Evolutionary conservation across 2,329 filamentous ascomycete species (phyloP).

Genomic region (Penicillium sp.): DNA sequence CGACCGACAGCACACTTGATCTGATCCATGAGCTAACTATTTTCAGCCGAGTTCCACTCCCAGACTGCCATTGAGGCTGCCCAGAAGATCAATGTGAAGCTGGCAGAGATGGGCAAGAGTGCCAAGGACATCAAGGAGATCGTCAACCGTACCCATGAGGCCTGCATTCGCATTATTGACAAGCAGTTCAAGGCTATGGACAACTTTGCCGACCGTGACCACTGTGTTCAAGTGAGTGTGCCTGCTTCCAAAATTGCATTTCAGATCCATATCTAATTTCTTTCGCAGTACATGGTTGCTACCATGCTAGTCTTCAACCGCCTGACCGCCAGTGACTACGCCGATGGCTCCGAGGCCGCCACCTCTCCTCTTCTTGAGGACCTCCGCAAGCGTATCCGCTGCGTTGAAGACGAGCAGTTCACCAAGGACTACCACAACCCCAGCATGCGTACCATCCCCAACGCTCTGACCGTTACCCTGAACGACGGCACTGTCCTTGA

Average conservation of each 20-base stretch:
- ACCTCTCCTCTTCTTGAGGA: constrained; percentile 86
- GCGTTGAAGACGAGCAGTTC: constrained; percentile 93
- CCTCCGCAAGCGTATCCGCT: constrained; percentile 89
- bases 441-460: constrained; percentile 89
- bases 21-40: neutral
- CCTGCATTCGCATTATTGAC: constrained; percentile 98
- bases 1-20: neutral
- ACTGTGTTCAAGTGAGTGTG: constrained; percentile 77
- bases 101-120: constrained; percentile 82
- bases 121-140: constrained; percentile 91
- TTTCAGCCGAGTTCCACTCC: constrained; percentile 87
- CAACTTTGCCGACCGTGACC: constrained; percentile 99
- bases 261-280: neutral
- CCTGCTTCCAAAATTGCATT: neutral
- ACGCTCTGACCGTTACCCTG: constrained; percentile 90
- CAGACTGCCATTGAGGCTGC: constrained; percentile 97
- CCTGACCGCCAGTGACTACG: constrained; percentile 90
- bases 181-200: constrained; percentile 99
- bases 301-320: constrained; percentile 96
- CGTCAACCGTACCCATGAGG: constrained; percentile 95
- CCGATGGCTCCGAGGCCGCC: constrained; percentile 87
- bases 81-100: constrained; percentile 79
- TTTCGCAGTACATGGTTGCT: constrained; percentile 83
- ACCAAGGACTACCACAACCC: constrained; percentile 96
- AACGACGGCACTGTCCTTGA: constrained; percentile 91